Percentiles rank a stretch among this genome's conserved stretches.
phyloP scores from a whole-genome alignment of 108 stramenopile genomes.

The Fragilaria crotonensis region DNA sequence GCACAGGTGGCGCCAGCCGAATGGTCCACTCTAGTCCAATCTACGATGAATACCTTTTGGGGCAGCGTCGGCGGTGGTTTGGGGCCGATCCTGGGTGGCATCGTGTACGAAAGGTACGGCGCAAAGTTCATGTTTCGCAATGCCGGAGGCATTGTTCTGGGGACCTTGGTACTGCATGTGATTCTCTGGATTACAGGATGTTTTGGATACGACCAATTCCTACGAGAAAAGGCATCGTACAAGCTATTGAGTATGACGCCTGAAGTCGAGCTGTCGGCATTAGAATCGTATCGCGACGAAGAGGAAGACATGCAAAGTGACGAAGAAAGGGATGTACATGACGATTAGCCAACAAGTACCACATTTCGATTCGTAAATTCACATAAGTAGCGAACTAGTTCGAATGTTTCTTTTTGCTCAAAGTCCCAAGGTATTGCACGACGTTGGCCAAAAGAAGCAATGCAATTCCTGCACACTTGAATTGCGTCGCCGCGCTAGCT shows the following conservation, averaged over 20 bases:
- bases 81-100: background rate
- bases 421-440: background rate
- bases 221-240: background rate
- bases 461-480: background rate
- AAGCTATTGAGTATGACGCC: background rate
- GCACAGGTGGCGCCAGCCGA: background rate
- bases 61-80: conserved; percentile 1
- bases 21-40: conserved; percentile 1
- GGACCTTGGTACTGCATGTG: background rate
- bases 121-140: background rate
- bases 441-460: background rate
- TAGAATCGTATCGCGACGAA: background rate
- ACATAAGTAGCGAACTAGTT: background rate
- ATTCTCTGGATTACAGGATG: background rate
- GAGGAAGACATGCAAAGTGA: background rate
- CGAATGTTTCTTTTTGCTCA: background rate
- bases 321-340: background rate
- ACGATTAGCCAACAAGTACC: background rate
- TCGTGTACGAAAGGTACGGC: background rate
- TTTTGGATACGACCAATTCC: background rate
- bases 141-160: background rate
- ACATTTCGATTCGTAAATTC: background rate
- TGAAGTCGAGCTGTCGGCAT: background rate
- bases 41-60: background rate
- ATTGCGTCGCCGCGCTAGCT: background rate